Conservation (phyloP, 2,329 filamentous ascomycete species). For the Endothia cerciana region DNA sequence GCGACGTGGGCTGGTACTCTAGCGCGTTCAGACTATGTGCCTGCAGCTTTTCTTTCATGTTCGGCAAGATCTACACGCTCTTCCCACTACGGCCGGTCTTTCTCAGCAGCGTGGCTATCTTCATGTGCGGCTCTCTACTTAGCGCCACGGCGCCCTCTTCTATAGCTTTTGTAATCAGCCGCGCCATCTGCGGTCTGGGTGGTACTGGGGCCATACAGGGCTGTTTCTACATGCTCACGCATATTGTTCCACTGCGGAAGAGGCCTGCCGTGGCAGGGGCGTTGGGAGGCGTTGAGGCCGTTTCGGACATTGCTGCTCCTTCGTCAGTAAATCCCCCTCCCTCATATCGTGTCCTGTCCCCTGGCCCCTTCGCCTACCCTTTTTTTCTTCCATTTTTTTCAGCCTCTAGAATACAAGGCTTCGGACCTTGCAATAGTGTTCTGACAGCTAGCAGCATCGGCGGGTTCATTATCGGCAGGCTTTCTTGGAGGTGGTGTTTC, state of each 20-base stretch:
- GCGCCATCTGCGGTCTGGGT: constrained; percentile 23
- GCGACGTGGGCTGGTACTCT: constrained; percentile 28
- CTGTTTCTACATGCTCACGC: constrained; percentile 26
- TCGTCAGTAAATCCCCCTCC: not conserved
- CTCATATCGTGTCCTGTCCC: not conserved
- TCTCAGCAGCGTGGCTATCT: constrained; percentile 21
- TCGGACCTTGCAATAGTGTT: not conserved
- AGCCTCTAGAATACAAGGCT: not conserved
- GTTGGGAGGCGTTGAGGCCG: constrained; percentile 8
- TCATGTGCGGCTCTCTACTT: constrained; percentile 24
- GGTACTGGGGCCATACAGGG: constrained; percentile 17
- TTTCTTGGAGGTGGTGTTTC: constrained; percentile 29
- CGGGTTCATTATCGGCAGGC: constrained; percentile 20
- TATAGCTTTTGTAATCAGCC: constrained; percentile 15
- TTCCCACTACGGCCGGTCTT: constrained; percentile 18
- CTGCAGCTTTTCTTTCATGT: constrained; percentile 29
- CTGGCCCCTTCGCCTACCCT: no score
- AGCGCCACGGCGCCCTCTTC: constrained; percentile 26
- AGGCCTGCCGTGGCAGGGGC: constrained; percentile 12
- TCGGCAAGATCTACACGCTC: constrained; percentile 23
- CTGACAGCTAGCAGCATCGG: constrained; percentile 15
- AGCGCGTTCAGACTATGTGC: constrained; percentile 24
- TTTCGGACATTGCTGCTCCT: constrained; percentile 23
- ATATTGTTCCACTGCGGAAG: constrained; percentile 24
- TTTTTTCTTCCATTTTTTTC: not conserved